Conservation (phyloP, 306 rosid species). For the Styphnolobium japonicum region DNA sequence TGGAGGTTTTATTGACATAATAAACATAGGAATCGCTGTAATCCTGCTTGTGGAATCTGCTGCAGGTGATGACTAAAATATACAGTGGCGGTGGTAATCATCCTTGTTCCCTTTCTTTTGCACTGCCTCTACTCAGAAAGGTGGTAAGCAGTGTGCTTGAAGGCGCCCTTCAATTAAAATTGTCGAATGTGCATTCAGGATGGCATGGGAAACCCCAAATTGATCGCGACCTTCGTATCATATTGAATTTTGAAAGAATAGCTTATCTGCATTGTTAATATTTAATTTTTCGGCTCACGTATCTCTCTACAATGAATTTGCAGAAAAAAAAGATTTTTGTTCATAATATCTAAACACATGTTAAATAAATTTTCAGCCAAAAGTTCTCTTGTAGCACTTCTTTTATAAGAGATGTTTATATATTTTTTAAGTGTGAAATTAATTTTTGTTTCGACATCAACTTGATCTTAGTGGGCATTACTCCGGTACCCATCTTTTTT, state of each 20-base stretch:
- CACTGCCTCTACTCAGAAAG: neutral
- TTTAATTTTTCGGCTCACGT: too few species aligned
- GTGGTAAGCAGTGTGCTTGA: conserved; percentile 22
- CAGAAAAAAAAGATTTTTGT: too few species aligned
- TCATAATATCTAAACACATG: too few species aligned
- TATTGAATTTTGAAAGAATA: conserved; percentile 33
- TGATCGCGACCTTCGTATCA: conserved; percentile 32
- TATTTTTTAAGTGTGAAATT: too few species aligned
- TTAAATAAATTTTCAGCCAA: too few species aligned
- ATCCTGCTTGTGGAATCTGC: conserved; percentile 27
- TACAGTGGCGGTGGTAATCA: neutral
- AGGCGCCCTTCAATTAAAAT: conserved; percentile 4
- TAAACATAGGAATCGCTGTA: neutral
- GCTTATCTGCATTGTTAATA: conserved; percentile 15
- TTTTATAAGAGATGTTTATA: too few species aligned
- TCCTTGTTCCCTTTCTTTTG: conserved; percentile 1
- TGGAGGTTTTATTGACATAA: neutral
- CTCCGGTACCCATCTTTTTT: too few species aligned
- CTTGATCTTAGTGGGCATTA: too few species aligned
- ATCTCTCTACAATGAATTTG: too few species aligned
- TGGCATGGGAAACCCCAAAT: conserved; percentile 18
- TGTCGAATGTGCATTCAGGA: conserved; percentile 15
- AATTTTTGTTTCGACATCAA: too few species aligned
- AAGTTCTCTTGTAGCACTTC: too few species aligned
- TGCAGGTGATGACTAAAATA: conserved; percentile 40